Conservation (phyloP, 2,329 filamentous ascomycete genomes). For the Rhexocercosporidium sp. region DNA sequence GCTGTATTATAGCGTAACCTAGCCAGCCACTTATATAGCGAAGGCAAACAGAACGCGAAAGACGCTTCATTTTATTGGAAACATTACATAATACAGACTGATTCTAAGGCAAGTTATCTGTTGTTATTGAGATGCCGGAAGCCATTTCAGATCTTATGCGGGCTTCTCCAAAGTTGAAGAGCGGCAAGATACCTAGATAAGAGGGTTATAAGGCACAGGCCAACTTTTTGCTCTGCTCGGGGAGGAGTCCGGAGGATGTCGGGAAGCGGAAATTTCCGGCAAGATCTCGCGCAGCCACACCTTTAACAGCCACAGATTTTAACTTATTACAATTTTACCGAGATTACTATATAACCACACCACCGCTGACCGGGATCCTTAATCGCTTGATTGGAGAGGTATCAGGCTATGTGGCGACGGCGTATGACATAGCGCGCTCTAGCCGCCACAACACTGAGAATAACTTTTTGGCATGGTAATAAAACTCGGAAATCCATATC, state of each 20-base stretch:
- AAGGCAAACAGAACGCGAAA: slow-evolving; percentile 30
- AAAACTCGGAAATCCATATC: too few species aligned
- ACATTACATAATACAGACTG: slow-evolving; percentile 11
- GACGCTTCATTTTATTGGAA: slow-evolving; percentile 31
- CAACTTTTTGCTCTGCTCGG: not conserved
- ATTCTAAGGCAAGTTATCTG: slow-evolving; percentile 24
- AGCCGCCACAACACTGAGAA: too few species aligned
- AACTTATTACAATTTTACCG: not conserved
- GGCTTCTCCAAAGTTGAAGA: slow-evolving; percentile 25
- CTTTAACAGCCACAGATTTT: slow-evolving; percentile 10
- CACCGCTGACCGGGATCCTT: too few species aligned
- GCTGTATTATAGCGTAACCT: not conserved
- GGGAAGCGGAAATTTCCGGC: not conserved
- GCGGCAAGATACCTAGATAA: slow-evolving; percentile 8
- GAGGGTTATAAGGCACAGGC: slow-evolving; percentile 4
- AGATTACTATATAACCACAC: not conserved
- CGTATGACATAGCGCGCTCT: too few species aligned
- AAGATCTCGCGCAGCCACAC: not conserved
- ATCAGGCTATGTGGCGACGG: too few species aligned
- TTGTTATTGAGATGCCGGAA: slow-evolving; percentile 19
- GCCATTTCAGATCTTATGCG: not conserved
- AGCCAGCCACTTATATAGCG: slow-evolving; percentile 26
- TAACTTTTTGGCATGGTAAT: too few species aligned
- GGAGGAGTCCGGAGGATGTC: too few species aligned
- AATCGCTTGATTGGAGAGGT: too few species aligned